phyloP scores from a whole-genome alignment of 179 eudicot species.

The Kewa caespitosa region DNA sequence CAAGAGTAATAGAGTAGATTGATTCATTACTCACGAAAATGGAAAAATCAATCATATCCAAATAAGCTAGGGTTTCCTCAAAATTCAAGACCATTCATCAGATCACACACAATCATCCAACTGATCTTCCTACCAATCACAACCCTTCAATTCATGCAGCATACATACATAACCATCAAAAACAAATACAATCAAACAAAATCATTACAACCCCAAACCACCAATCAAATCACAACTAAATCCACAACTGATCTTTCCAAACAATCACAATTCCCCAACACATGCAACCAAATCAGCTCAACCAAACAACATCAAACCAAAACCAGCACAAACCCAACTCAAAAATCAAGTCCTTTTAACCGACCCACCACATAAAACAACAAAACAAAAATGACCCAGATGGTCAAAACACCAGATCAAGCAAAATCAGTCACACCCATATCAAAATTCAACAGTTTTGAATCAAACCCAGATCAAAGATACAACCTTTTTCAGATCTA shows the following conservation, averaged over 20 bases:
- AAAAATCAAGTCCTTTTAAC: background rate
- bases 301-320: background rate
- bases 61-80: background rate
- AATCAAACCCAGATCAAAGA: constrained; percentile 7
- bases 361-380: background rate
- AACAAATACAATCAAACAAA: background rate
- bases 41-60: background rate
- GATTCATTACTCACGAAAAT: background rate
- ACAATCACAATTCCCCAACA: background rate
- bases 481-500: background rate
- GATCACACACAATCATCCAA: too few relatives aligned
- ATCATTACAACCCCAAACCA: background rate
- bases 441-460: too few relatives aligned
- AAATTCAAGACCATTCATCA: background rate
- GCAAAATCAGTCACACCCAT: too few relatives aligned
- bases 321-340: background rate
- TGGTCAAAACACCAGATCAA: constrained; percentile 7
- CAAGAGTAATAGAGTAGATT: too few relatives aligned
- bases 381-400: constrained; percentile 20
- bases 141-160: background rate
- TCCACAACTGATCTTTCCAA: background rate
- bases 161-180: too few relatives aligned
- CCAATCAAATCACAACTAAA: background rate
- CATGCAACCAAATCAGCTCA: background rate
- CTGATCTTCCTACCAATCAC: background rate